Evolutionary conservation across 495 filamentous ascomycete genomes (phyloP).

Genomic region (Halenospora varia): DNA sequence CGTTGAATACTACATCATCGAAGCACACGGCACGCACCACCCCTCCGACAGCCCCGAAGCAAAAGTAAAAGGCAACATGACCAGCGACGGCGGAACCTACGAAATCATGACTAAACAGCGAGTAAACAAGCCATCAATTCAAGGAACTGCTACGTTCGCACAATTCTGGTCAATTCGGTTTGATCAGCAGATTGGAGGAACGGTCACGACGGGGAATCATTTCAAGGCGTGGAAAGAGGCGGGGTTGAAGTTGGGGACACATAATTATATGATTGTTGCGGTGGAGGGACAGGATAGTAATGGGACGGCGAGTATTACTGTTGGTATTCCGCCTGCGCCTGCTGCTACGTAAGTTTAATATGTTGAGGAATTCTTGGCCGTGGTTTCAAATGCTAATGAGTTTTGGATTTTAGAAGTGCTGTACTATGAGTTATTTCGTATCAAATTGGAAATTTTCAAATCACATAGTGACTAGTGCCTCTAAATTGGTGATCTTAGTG

Average conservation of each 20-base stretch:
- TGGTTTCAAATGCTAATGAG: too few relatives aligned
- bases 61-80: conserved; percentile 48
- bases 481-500: too few relatives aligned
- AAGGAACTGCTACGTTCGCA: conserved; percentile 50
- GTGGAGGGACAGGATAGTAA: conserved; percentile 9
- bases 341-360: background rate
- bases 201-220: conserved; percentile 24
- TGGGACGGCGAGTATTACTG: conserved; percentile 10
- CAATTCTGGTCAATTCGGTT: conserved; percentile 54
- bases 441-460: too few relatives aligned
- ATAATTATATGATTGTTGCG: conserved; percentile 13
- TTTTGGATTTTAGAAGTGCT: too few relatives aligned
- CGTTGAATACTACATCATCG: conserved; percentile 60
- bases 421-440: too few relatives aligned
- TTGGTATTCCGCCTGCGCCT: conserved; percentile 5
- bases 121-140: conserved; percentile 54
- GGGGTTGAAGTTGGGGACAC: conserved; percentile 32
- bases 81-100: conserved; percentile 58
- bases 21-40: conserved; percentile 51
- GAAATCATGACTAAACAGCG: conserved; percentile 57
- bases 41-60: conserved; percentile 36
- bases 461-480: too few relatives aligned
- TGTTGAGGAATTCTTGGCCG: too few relatives aligned
- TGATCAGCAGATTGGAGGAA: conserved; percentile 37
- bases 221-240: conserved; percentile 31